phyloP scores from a whole-genome alignment of 2,329 filamentous ascomycete species.

The Monilinia fructigena region DNA sequence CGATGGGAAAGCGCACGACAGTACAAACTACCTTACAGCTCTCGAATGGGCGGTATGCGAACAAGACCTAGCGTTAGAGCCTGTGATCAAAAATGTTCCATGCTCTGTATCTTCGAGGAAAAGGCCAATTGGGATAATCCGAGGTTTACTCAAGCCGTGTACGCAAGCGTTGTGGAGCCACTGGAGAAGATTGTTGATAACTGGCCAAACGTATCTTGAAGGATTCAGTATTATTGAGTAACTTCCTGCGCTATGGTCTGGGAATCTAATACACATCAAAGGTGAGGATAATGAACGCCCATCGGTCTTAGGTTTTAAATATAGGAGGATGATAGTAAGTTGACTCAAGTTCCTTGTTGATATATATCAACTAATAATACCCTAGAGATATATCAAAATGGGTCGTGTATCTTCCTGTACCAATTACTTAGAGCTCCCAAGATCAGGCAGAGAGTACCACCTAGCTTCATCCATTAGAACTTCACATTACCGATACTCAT shows the following conservation, averaged over 20 bases:
- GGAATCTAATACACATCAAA: too few relatives aligned
- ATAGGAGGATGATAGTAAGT: too few relatives aligned
- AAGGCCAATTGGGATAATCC: slow-evolving; percentile 32
- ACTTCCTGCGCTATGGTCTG: too few relatives aligned
- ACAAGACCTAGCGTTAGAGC: slow-evolving; percentile 29
- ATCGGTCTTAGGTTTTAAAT: too few relatives aligned
- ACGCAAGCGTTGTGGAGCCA: slow-evolving; percentile 30
- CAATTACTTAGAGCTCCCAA: background rate
- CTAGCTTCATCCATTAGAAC: background rate
- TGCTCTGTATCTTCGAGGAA: slow-evolving; percentile 30
- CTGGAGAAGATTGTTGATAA: slow-evolving; percentile 25
- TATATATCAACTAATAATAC: background rate
- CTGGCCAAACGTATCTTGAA: slow-evolving; percentile 4
- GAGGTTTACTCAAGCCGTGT: slow-evolving; percentile 33
- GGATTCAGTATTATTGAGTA: background rate
- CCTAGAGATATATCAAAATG: background rate
- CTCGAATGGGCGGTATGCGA: slow-evolving; percentile 31
- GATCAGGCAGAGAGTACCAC: too few relatives aligned
- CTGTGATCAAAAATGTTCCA: slow-evolving; percentile 30
- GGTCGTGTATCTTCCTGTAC: background rate
- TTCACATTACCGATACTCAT: slow-evolving; percentile 22
- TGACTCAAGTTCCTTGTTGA: background rate
- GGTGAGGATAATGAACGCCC: too few relatives aligned
- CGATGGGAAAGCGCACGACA: slow-evolving; percentile 27
- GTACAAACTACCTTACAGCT: slow-evolving; percentile 31